Base-by-base conservation (phyloP, 805 yeast species). In the Kuraishia hungarica region DNA sequence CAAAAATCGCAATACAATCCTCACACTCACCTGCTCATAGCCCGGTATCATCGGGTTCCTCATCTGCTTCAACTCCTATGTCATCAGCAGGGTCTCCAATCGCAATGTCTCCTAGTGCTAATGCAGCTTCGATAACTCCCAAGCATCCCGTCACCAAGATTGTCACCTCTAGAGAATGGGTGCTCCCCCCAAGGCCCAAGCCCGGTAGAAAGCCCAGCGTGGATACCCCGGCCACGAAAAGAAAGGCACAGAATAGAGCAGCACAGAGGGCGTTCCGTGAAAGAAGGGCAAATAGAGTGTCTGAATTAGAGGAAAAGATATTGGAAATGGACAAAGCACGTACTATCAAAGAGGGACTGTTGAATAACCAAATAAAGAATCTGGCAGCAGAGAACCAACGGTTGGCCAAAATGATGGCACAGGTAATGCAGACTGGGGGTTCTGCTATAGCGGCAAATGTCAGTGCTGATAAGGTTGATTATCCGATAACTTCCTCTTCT, bases 171-270 rank as follows among this genome's bases (percentile, higher is more conserved):
- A 78, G 74, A 52, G 83, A 79, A 57, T 81, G 86, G 84, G 78
- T 79, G 15, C 66, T 81, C 49, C 86, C 86, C 5, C 85, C 86
- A 7, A 68, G 86, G 55, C 86, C 85, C 3, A 79, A 81, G 61
- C 86, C 86, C 0, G 85, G 84, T 2, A 61, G 79, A 26, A 71
- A 71, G 52, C 74, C 74, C 20, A 67, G 73, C 57, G 65, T 70
- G 3, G 96, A 89, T 60, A 81, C 92, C 0, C 96, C 96, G 0
- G 91, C 92, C 0, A 82, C 86, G 22, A 88, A 89, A 67, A 73
- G 97, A 54, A 89, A 89, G 69, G 96, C 96, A 2, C 97, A 88
- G 68, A 91, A 91, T 66, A 74, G 97, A 56, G 96, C 94, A n/a
- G 96, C 97, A 22, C 96, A 92, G 73, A 67, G 96, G 56, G 96